Base-by-base conservation (phyloP, 495 filamentous ascomycete species). In the Neurospora sp. region DNA sequence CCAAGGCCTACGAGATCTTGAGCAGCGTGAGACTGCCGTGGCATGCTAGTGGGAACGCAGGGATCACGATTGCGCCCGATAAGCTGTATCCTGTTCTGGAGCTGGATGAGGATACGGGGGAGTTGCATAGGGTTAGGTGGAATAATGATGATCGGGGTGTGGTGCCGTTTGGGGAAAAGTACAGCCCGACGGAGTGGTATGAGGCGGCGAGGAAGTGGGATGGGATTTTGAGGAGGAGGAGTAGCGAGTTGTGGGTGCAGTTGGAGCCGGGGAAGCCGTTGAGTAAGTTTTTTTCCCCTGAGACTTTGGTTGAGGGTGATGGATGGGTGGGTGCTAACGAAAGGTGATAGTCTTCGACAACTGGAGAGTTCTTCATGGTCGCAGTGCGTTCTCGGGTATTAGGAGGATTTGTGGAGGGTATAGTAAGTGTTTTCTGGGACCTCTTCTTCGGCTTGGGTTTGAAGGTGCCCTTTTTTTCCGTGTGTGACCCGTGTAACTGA, bases 341-440 rank as follows among this genome's bases (percentile, higher is more conserved):
- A 0, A 5, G 42, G 4, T 39, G 4, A 14, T n/a, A 93, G 91
- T 97, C 22, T 97, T 98, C 79, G 93, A 98, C 80, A 98, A 98
- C 78, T 98, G 94, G 94, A 87, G 95, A 73, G 93, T 97, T 71
- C 81, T 98, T 68, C 95, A 98, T 80, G 95, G 94, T 4, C 85
- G 95, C 74, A 87, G 88, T 27, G 86, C 88, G 16, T 98, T 97
- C 77, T 91, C 88, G 9, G 95, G 95, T 20, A 91, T 91, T 77
- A 85, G 95, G 75, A 89, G 94, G 75, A 91, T 98, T 80, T 96
- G 93, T 79, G 95, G 95, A 73, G 95, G 87, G 20, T 97, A 97
- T 78, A 90, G 92, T 94, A 82, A 83, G 91, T 89, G 70, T 40
- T 42, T 27, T 44, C 39, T 39, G 27, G n/a, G n/a, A n/a, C n/a